A percentile compares a stretch with the other conserved stretches of the same genome.
phyloP scores from a whole-genome alignment of 2,329 filamentous ascomycete species.

The Colletotrichum sp. region DNA sequence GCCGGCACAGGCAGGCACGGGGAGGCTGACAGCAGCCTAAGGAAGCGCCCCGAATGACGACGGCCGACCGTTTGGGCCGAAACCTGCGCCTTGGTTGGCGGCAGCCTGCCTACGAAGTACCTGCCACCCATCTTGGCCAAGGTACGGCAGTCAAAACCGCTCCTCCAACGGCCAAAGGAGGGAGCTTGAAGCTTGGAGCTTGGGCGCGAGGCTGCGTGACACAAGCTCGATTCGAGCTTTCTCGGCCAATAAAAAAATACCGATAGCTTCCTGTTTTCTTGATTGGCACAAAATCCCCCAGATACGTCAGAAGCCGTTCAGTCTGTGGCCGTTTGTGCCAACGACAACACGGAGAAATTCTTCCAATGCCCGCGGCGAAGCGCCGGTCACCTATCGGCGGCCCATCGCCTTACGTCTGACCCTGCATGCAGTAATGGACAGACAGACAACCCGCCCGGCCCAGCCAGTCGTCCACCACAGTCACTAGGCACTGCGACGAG shows the following conservation, averaged over 20 bases:
- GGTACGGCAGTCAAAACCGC: not conserved
- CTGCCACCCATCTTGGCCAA: not conserved
- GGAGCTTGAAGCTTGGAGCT: not conserved
- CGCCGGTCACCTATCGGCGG: conserved; percentile 15
- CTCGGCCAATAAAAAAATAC: not conserved
- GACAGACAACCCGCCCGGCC: not conserved
- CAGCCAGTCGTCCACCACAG: not conserved
- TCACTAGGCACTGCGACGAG: not conserved
- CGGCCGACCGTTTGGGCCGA: conserved; percentile 7
- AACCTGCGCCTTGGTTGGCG: conserved; percentile 11
- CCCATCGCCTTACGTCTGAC: conserved; percentile 22
- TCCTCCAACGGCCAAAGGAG: not conserved
- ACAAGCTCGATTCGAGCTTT: not conserved
- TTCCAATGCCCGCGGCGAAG: conserved; percentile 8
- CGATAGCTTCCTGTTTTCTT: not conserved
- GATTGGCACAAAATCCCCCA: conserved; percentile 3
- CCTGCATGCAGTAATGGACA: conserved; percentile 22
- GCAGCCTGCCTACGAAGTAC: not conserved
- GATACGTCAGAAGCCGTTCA: not conserved
- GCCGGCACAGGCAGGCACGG: conserved; percentile 26
- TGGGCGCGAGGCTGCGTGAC: conserved; percentile 18
- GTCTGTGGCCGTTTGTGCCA: not conserved
- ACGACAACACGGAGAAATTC: conserved; percentile 16
- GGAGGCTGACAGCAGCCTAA: conserved; percentile 31
- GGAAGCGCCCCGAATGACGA: conserved; percentile 5